A percentile compares a stretch with the other conserved stretches of the same genome.
Conservation (phyloP, 768 basidiomycete genomes). For the Mycena galericulata region DNA sequence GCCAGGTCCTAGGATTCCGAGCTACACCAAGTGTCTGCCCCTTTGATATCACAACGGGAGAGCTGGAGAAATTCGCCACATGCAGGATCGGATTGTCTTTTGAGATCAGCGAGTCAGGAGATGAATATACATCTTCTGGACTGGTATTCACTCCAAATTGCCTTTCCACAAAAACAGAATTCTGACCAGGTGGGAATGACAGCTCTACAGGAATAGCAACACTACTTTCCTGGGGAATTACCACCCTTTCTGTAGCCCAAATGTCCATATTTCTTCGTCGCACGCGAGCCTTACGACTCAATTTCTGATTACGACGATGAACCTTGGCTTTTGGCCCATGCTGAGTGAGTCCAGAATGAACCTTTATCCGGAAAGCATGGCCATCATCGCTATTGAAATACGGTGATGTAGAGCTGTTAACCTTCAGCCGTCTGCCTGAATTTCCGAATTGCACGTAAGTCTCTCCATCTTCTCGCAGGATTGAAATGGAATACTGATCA, state of each 20-base stretch:
- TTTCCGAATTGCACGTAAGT: constrained; percentile 10
- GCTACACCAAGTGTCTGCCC: constrained; percentile 31
- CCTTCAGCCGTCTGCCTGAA: not conserved
- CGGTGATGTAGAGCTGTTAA: not conserved
- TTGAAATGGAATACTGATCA: too few species aligned
- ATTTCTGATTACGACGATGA: too few species aligned
- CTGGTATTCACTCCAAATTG: constrained; percentile 1
- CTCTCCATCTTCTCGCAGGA: constrained; percentile 33
- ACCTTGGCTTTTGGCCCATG: too few species aligned
- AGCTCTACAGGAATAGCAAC: constrained; percentile 2
- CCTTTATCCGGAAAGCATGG: not conserved
- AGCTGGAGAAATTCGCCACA: not conserved
- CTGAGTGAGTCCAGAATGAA: too few species aligned
- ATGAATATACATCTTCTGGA: constrained; percentile 8
- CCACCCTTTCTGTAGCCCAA: not conserved
- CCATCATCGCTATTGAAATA: too few species aligned
- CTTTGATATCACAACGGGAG: constrained; percentile 8
- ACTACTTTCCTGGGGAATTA: constrained; percentile 24
- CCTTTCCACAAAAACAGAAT: constrained; percentile 25
- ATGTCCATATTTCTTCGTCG: not conserved
- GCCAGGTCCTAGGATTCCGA: constrained; percentile 13
- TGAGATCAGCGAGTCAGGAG: constrained; percentile 29
- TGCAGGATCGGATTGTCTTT: not conserved
- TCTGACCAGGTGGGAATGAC: not conserved
- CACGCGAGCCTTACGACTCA: constrained; percentile 10